Evolutionary conservation across 805 yeast genomes (phyloP).

Genomic region (Alloascoidea africana): DNA sequence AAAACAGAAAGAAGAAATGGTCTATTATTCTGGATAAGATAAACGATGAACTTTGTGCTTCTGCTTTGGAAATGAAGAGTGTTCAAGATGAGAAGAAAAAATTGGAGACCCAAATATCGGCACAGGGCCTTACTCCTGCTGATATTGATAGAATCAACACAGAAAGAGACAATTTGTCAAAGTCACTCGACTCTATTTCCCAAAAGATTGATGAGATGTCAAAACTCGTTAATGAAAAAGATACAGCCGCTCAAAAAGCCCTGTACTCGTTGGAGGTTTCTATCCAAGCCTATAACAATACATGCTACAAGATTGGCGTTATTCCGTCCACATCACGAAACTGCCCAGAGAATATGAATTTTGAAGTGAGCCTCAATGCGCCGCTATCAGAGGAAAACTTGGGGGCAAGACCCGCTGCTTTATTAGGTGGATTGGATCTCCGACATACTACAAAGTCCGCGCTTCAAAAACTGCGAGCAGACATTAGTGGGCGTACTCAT

Average conservation of each 20-base stretch:
- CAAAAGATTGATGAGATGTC: constrained; percentile 30
- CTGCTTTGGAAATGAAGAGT: constrained; percentile 25
- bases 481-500: constrained; percentile 29
- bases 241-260: constrained; percentile 30
- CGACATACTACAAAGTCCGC: constrained; percentile 20
- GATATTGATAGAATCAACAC: constrained; percentile 48
- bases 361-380: constrained; percentile 26
- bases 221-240: constrained; percentile 31
- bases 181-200: constrained; percentile 31
- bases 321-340: constrained; percentile 11
- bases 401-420: constrained; percentile 28
- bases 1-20: constrained; percentile 54
- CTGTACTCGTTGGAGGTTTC: constrained; percentile 35
- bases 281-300: constrained; percentile 40
- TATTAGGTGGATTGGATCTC: constrained; percentile 23
- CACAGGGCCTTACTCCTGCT: constrained; percentile 43
- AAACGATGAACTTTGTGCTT: constrained; percentile 31
- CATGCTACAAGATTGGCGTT: constrained; percentile 32
- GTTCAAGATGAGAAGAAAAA: constrained; percentile 26
- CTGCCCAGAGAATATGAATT: constrained; percentile 12
- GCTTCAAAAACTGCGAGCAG: constrained; percentile 28
- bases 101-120: constrained; percentile 25
- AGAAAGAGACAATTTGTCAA: constrained; percentile 44
- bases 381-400: constrained; percentile 25
- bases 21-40: constrained; percentile 38